Evolutionary conservation across 306 rosid species (phyloP), one percentile per base, ranked within the genome.

Genomic region (Cicer chorassanicum): DNA sequence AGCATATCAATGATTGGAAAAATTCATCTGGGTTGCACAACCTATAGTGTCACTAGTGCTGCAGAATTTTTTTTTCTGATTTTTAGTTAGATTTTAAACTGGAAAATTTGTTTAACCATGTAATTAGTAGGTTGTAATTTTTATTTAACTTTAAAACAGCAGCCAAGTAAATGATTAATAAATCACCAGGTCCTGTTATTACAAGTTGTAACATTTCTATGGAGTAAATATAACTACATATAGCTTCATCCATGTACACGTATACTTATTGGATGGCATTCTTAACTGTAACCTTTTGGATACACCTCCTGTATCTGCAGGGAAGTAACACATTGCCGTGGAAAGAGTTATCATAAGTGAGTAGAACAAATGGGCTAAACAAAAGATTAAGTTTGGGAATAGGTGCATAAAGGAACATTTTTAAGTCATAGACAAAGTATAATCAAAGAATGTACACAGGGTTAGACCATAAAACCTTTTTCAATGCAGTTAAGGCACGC

Each of bases 401-500:
- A 29, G 36, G 36, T 29, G 40, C 14, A 57, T 57, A 10, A 24
- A 57, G 13, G 14, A 18, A 54, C 60, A 4, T 54, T 54, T 16
- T 54, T 34, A 60, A 60, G 65, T 60, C 18, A 60, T 59, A 6
- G 19, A 6, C 68, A 63, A 9, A 41, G 12, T 41, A 9, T 16
- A 45, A 45, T 2, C 8, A 66, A 44, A 21, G 18, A 24, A 24
- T 24, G 34, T 24, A 24, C 0, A 24, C 34, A 24, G 34, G 34
- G 34, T 24, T 24, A 24, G 34, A 2, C 34, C 34, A 24, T 34
- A 46, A 11, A 15, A 11, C 14, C 49, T 11, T 40, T 50, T 54
- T 71, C 3, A n/a, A 24, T 48, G 11, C 72, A 51, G 29, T 41
- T 13, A 79, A 66, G 76, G 42, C 70, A 72, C 69, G 70, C 38